phyloP scores from a whole-genome alignment of 2,329 filamentous ascomycete genomes.

The Fusarium albosuccineum region DNA sequence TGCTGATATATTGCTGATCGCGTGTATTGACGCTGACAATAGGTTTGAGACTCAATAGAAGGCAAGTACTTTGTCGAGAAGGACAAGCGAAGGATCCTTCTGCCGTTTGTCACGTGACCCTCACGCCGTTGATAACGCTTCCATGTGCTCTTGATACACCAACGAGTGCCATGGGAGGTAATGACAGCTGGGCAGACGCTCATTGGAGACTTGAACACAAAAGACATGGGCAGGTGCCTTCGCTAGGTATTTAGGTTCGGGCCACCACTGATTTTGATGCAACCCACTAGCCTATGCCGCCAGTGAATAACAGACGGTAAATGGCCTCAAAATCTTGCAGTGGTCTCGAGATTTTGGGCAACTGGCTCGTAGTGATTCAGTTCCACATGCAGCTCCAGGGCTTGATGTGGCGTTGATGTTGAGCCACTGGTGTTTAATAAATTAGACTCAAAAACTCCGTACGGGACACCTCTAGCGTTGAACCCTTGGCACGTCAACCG shows the following conservation, averaged over 20 bases:
- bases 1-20: too few relatives aligned
- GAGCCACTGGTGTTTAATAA: not conserved
- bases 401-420: conserved; percentile 2
- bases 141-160: too few relatives aligned
- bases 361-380: too few relatives aligned
- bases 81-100: not conserved
- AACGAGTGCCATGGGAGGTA: too few relatives aligned
- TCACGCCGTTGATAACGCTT: conserved; percentile 3
- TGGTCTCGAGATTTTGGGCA: too few relatives aligned
- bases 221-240: conserved; percentile 7
- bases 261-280: conserved; percentile 15
- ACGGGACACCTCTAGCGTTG: not conserved
- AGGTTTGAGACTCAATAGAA: not conserved
- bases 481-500: not conserved
- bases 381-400: too few relatives aligned
- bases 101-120: not conserved
- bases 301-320: too few relatives aligned
- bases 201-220: conserved; percentile 17
- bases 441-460: too few relatives aligned
- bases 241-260: not conserved
- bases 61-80: not conserved
- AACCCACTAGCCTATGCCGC: conserved; percentile 3
- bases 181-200: not conserved
- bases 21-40: too few relatives aligned
- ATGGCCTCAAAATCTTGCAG: too few relatives aligned